Conservation (phyloP, 176 grass and related monocot species). For the Olyra latifolia region DNA sequence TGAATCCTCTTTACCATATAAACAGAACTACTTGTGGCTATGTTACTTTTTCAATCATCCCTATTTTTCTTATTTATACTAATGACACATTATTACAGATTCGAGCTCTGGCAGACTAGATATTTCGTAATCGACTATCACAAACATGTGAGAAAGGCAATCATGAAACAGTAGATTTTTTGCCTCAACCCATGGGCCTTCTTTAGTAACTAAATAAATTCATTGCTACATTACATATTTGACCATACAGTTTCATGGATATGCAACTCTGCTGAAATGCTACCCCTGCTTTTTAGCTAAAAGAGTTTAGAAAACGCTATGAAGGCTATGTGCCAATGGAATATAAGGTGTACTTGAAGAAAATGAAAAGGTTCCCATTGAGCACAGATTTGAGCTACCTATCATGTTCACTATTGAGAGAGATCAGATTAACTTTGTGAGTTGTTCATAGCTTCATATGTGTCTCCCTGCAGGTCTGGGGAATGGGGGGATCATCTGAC, state of each 20-base stretch:
- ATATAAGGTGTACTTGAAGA: conserved; percentile 93
- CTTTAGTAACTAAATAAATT: conserved; percentile 2
- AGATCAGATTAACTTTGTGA: neutral
- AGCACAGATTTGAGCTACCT: conserved; percentile 8
- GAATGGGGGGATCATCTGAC: conserved; percentile 98
- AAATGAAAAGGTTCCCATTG: conserved; percentile 82
- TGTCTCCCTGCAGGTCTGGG: conserved; percentile 58
- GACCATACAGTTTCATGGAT: conserved; percentile 6
- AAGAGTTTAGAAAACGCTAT: conserved; percentile 84
- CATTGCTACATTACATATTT: neutral
- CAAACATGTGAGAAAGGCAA: conserved; percentile 76
- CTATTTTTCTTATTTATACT: conserved; percentile 16
- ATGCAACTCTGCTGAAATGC: conserved; percentile 11
- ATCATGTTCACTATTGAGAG: conserved; percentile 8
- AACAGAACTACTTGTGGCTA: neutral
- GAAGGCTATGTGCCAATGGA: conserved; percentile 96
- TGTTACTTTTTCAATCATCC: neutral
- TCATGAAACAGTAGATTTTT: conserved; percentile 70
- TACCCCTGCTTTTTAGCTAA: conserved; percentile 56
- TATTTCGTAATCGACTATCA: conserved; percentile 94
- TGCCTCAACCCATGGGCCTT: neutral
- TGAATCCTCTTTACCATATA: neutral
- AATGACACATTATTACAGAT: conserved; percentile 55
- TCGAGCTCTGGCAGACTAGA: conserved; percentile 95
- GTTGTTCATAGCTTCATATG: conserved; percentile 14